Evolutionary conservation across 306 rosid species (phyloP), one percentile per base, ranked within the genome.

Genomic region (Parietaria judaica): DNA sequence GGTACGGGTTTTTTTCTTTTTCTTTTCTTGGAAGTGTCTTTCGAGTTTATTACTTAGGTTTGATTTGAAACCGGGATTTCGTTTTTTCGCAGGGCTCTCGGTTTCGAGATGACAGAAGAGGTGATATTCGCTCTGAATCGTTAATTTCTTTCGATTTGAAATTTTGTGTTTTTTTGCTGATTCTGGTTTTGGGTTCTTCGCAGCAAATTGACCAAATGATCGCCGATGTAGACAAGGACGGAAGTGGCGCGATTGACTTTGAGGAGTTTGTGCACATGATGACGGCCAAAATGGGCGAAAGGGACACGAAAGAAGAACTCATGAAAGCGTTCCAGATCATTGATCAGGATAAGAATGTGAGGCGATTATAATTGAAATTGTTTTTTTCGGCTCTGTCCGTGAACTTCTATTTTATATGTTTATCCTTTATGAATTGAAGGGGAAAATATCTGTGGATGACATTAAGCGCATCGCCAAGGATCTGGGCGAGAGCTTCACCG

Each of bases 51-150:
- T 62, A 11, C 36, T 44, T 56, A 3, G 66, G 56, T 58, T 68
- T 12, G 58, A 16, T 71, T 65, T 35, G 37, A 62, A 44, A 49
- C 69, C 36, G 78, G 10, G 53, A n/a, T 49, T 49, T 46, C 50
- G 14, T 74, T n/a, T 70, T 38, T 68, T 80, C 51, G 57, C 84
- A 92, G 99, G 94, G 99, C 99, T 50, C 97, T 92, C 63, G 99
- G 97, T 53, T 88, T 92, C 70, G 99, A 92, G 84, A 92, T 92
- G 99, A 92, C 95, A 9, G 99, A 92, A 52, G 88, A 86, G 94
- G 99, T 92, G 81, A 72, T 52, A 41, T 65, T 9, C 45, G 39
- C 14, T 69, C 41, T 49, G 54, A 48, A n/a, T 36, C 37, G n/a
- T 11, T 11, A n/a, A 9, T 54, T 16, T 56, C 2, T 3, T 36